Base-by-base conservation (phyloP, 2,329 filamentous ascomycete species). In the Fusarium cicatricum region DNA sequence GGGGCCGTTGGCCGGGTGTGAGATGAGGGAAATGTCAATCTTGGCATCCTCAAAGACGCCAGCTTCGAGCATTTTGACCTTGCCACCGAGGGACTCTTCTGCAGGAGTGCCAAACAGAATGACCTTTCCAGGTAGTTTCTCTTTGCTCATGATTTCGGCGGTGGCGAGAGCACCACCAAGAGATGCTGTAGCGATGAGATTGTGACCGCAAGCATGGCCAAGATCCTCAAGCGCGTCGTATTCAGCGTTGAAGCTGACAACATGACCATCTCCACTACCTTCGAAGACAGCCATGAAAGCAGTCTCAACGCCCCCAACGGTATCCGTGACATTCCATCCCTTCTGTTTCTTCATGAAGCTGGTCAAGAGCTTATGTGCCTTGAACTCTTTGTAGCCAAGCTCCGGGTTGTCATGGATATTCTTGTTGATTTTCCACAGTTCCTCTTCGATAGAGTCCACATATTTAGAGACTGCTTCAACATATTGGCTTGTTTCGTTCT, bases 381-480 rank as follows among this genome's bases (percentile, higher is more conserved):
- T 74, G 38, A 70, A 66, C 58, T 80, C 78, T 32, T 79, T 70
- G 52, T 73, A 80, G 0, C 73, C 74, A 1, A 80, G 68, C 60
- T 80, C 78, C 0, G 78, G 78, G 36, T 80, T 72, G 38, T 77
- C 75, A 54, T 79, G 77, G 16, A 80, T 78, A 29, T 74, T 64
- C n/a, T 76, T 72, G 53, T 75, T 78, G 52, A 79, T 69, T 5
- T 53, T 47, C 63, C 63, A 66, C 3, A 66, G 58, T 10, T 66
- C 57, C 3, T 62, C 49, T 11, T 60, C 51, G 0, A 65, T 37
- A 1, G 62, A 65, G 15, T 65, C 59, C 3, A 65, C 44, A 11
- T 58, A 64, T 1, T 60, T 45, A 6, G 61, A 64, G 21, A 63
- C 61, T 6, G 19, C 12, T 0, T 60, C 51, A 15, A 58, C 19